These are phyloP conservation scores for Candida khao-thaluensis DNA, from an alignment of 805 yeast species.

Conservation along the genomic window DNA sequence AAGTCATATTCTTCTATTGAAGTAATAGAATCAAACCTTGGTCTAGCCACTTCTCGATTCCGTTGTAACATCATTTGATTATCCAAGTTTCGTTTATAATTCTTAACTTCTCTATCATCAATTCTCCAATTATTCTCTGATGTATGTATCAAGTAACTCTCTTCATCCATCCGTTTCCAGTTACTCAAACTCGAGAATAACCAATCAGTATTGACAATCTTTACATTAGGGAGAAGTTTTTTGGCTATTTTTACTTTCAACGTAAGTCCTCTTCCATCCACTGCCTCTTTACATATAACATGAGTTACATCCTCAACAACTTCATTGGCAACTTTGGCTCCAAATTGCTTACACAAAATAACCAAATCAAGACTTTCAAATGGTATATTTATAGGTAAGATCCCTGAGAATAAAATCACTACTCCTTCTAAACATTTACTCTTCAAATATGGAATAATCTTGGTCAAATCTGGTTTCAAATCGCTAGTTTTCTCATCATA, in stretches of 20 bases:
- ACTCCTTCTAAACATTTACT: slow-evolving; percentile 62
- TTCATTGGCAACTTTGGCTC: slow-evolving; percentile 77
- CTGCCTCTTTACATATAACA: slow-evolving; percentile 73
- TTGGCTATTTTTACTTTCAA: slow-evolving; percentile 81
- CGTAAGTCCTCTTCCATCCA: slow-evolving; percentile 47
- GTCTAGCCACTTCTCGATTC: slow-evolving; percentile 18
- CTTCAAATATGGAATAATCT: slow-evolving; percentile 76
- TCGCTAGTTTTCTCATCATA: slow-evolving; percentile 36
- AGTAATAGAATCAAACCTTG: slow-evolving; percentile 32
- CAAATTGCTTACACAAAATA: slow-evolving; percentile 88
- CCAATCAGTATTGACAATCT: slow-evolving; percentile 93
- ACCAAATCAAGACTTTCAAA: slow-evolving; percentile 81
- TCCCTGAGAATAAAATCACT: slow-evolving; percentile 78
- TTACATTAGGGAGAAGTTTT: slow-evolving; percentile 56
- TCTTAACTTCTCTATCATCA: slow-evolving; percentile 44
- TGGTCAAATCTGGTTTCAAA: slow-evolving; percentile 58
- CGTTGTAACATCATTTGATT: slow-evolving; percentile 19
- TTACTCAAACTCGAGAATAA: slow-evolving; percentile 76
- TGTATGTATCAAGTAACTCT: slow-evolving; percentile 54
- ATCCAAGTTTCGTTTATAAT: slow-evolving; percentile 36
- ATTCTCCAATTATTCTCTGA: slow-evolving; percentile 46
- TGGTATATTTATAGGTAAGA: slow-evolving; percentile 80
- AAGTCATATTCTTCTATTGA: slow-evolving; percentile 37
- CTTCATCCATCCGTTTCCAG: slow-evolving; percentile 73
- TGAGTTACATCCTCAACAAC: slow-evolving; percentile 78